Evolutionary conservation across 1,284 basidiomycete species (phyloP).

Genomic region (Cutaneotrichosporon spelunceum): DNA sequence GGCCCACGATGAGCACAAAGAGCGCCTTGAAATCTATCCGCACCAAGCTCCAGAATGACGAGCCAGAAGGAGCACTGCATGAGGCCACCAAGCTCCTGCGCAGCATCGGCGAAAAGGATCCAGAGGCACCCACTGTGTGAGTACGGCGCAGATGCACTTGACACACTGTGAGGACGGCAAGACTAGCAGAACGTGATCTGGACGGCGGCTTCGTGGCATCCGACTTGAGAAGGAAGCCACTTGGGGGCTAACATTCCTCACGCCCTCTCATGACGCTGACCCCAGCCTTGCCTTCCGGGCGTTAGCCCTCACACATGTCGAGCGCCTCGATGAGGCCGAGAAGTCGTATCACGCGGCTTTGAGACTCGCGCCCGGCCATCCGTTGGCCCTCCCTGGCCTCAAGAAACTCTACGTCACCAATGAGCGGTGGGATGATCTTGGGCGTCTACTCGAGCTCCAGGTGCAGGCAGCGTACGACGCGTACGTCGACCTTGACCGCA

Average conservation of each 20-base stretch:
- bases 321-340: conserved; percentile 69
- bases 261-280: background rate
- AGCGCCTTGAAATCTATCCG: conserved; percentile 69
- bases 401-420: conserved; percentile 68
- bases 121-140: conserved; percentile 63
- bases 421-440: conserved; percentile 63
- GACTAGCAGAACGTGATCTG: background rate
- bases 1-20: conserved; percentile 28
- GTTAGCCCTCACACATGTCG: conserved; percentile 68
- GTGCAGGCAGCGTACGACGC: conserved; percentile 59
- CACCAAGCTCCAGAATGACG: conserved; percentile 69
- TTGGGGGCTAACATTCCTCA: background rate
- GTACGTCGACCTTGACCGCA: conserved; percentile 52
- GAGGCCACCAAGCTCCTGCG: conserved; percentile 54
- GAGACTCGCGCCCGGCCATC: conserved; percentile 61
- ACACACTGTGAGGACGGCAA: conserved; percentile 19
- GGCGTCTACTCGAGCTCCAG: conserved; percentile 57
- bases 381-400: conserved; percentile 69
- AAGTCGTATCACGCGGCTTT: conserved; percentile 77
- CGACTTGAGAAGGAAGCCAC: too few relatives aligned
- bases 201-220: background rate
- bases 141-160: conserved; percentile 34
- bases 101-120: conserved; percentile 60
- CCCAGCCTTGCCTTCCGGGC: conserved; percentile 76
- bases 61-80: conserved; percentile 60